These are phyloP conservation scores for Trichoderma simmonsii DNA, from an alignment of 2,329 filamentous ascomycete genomes.

Conservation along the genomic window DNA sequence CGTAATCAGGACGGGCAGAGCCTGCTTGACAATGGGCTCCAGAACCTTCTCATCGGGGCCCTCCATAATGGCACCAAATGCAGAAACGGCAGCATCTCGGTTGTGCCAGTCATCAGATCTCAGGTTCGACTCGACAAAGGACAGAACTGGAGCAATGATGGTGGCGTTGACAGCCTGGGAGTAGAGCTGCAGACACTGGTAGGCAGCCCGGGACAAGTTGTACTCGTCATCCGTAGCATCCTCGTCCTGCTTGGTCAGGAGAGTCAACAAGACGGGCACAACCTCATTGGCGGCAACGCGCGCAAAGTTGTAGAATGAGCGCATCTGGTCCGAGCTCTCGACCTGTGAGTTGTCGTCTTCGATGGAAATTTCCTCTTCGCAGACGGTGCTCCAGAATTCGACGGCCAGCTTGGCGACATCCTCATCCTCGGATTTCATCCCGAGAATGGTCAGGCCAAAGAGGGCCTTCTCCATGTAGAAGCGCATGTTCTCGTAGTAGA, in stretches of 20 bases:
- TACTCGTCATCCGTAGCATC: slow-evolving; percentile 97
- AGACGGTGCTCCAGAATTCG: slow-evolving; percentile 99
- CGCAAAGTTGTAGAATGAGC: slow-evolving; percentile 94
- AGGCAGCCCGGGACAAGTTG: slow-evolving; percentile 90
- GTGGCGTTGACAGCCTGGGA: slow-evolving; percentile 83
- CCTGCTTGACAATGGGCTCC: slow-evolving; percentile 93
- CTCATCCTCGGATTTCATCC: slow-evolving; percentile 97
- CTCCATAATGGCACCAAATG: slow-evolving; percentile 98
- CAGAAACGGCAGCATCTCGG: slow-evolving; percentile 92
- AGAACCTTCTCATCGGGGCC: slow-evolving; percentile 90
- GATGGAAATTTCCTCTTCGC: slow-evolving; percentile 96
- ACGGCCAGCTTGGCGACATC: slow-evolving; percentile 97
- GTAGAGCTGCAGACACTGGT: slow-evolving; percentile 95
- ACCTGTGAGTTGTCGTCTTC: slow-evolving; percentile 86
- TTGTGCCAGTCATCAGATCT: slow-evolving; percentile 90
- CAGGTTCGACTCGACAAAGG: slow-evolving; percentile 89
- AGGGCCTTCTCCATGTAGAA: slow-evolving; percentile 99
- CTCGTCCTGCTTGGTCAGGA: slow-evolving; percentile 96
- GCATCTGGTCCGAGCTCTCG: slow-evolving; percentile 77
- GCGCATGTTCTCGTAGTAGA: slow-evolving; percentile 99
- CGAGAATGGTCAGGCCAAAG: slow-evolving; percentile 93
- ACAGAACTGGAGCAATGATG: slow-evolving; percentile 81
- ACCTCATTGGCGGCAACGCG: slow-evolving; percentile 91
- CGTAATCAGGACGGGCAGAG: slow-evolving; percentile 82
- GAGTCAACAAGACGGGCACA: slow-evolving; percentile 81